A percentile compares a stretch with the other conserved stretches of the same genome.
Conservation (phyloP, 345 rosid species). For the Citrus medica region DNA sequence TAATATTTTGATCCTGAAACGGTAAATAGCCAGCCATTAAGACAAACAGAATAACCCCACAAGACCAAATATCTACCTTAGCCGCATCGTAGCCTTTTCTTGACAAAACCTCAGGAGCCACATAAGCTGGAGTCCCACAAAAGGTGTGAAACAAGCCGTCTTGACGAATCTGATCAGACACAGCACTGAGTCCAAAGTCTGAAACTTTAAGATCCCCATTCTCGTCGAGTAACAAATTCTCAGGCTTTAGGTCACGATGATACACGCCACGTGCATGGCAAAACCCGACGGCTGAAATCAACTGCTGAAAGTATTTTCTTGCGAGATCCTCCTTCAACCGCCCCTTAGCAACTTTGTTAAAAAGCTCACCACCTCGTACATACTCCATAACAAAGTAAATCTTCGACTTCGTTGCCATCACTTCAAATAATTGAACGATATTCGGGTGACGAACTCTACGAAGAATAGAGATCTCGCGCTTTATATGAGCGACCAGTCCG, state of each 20-base stretch:
- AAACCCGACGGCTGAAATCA: conserved; percentile 68
- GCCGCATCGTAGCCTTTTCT: conserved; percentile 82
- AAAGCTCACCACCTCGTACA: conserved; percentile 78
- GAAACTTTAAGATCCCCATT: conserved; percentile 74
- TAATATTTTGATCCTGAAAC: conserved; percentile 73
- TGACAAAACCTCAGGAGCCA: conserved; percentile 82
- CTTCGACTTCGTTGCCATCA: conserved; percentile 83
- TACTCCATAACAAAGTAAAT: conserved; percentile 89
- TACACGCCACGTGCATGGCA: conserved; percentile 84
- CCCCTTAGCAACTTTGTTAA: conserved; percentile 68
- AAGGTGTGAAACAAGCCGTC: conserved; percentile 82
- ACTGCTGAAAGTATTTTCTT: conserved; percentile 68
- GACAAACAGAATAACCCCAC: conserved; percentile 83
- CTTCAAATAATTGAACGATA: conserved; percentile 73
- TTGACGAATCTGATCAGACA: conserved; percentile 64
- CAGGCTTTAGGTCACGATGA: conserved; percentile 88
- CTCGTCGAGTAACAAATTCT: conserved; percentile 73
- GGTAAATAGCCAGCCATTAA: conserved; percentile 75
- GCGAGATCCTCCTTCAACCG: conserved; percentile 60
- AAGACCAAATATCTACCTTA: conserved; percentile 86
- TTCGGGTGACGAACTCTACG: conserved; percentile 88
- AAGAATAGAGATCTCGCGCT: conserved; percentile 81
- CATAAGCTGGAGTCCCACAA: conserved; percentile 78
- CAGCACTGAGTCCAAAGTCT: conserved; percentile 85
- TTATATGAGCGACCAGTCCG: conserved; percentile 65